Conservation (phyloP, 202 grass and related monocot species). For the Brachypodium distachyon region DNA sequence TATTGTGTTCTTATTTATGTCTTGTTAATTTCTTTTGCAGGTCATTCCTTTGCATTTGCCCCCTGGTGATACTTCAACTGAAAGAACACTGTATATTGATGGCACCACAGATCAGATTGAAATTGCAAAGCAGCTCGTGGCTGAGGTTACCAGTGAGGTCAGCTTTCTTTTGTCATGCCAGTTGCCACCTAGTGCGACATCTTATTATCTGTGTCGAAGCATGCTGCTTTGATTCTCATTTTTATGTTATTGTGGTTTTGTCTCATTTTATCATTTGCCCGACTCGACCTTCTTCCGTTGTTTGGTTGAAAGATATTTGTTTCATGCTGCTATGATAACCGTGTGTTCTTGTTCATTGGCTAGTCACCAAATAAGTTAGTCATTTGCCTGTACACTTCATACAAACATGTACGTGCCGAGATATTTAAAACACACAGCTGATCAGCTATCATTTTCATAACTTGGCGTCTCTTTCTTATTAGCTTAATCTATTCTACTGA, state of each 20-base stretch:
- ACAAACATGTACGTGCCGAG: neutral
- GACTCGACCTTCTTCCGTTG: neutral
- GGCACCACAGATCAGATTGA: constrained; percentile 94
- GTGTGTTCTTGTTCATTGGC: neutral
- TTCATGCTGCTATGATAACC: constrained; percentile 1
- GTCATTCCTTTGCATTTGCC: constrained; percentile 92
- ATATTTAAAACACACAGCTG: neutral
- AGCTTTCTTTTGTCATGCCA: constrained; percentile 20
- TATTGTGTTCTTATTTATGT: too few relatives aligned
- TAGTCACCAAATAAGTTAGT: neutral
- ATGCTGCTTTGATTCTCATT: constrained; percentile 2
- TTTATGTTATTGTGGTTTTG: neutral
- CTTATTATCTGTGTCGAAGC: neutral
- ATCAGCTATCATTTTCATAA: neutral
- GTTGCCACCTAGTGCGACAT: neutral
- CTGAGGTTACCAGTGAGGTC: constrained; percentile 95
- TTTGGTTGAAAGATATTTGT: neutral
- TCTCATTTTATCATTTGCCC: neutral
- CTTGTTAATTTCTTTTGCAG: constrained; percentile 31
- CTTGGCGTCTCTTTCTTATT: neutral
- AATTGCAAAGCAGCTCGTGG: constrained; percentile 81
- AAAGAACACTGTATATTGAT: constrained; percentile 94
- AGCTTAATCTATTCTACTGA: neutral
- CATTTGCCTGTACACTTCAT: neutral
- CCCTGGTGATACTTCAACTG: constrained; percentile 71